A percentile compares a stretch with the other conserved stretches of the same genome.
These are phyloP conservation scores for Cyberlindnera maclurae DNA, from an alignment of 805 yeast genomes.

Conservation along the genomic window DNA sequence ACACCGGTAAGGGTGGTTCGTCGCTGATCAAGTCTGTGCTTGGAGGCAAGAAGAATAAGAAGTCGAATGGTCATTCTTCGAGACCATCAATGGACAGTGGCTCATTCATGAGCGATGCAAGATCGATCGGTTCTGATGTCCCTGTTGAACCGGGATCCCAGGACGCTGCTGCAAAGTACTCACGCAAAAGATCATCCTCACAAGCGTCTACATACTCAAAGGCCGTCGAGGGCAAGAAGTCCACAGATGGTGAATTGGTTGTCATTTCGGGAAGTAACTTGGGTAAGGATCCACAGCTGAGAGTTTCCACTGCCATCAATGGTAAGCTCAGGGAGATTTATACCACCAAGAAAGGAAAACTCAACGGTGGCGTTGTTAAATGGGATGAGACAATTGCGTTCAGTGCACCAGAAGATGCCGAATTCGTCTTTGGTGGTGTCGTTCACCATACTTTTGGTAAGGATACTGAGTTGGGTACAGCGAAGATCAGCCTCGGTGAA, in stretches of 20 bases:
- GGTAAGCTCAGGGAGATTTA: conserved; percentile 46
- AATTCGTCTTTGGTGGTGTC: conserved; percentile 51
- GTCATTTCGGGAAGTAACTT: conserved; percentile 42
- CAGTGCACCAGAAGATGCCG: conserved; percentile 56
- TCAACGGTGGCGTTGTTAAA: conserved; percentile 35
- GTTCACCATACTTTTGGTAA: conserved; percentile 72
- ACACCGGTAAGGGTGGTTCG: conserved; percentile 39
- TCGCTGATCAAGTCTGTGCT: conserved; percentile 29
- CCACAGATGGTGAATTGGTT: conserved; percentile 41
- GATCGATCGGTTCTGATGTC: conserved; percentile 4
- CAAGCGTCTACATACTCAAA: conserved; percentile 18
- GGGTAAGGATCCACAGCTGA: conserved; percentile 41
- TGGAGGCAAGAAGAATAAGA: conserved; percentile 24
- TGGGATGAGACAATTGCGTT: conserved; percentile 66
- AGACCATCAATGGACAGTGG: conserved; percentile 26
- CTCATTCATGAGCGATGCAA: conserved; percentile 3
- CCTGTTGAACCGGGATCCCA: conserved; percentile 1
- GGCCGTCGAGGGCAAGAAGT: conserved; percentile 12
- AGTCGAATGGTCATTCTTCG: conserved; percentile 29
- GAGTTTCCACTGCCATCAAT: conserved; percentile 41
- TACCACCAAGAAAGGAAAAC: conserved; percentile 56
- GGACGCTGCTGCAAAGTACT: conserved; percentile 5
- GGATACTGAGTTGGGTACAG: conserved; percentile 55
- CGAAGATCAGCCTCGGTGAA: conserved; percentile 44
- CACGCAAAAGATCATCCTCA: conserved; percentile 17